Evolutionary conservation across 169 alveolate species (phyloP), one percentile per base, ranked within the genome.

Genomic region (Plasmodium adleri): DNA sequence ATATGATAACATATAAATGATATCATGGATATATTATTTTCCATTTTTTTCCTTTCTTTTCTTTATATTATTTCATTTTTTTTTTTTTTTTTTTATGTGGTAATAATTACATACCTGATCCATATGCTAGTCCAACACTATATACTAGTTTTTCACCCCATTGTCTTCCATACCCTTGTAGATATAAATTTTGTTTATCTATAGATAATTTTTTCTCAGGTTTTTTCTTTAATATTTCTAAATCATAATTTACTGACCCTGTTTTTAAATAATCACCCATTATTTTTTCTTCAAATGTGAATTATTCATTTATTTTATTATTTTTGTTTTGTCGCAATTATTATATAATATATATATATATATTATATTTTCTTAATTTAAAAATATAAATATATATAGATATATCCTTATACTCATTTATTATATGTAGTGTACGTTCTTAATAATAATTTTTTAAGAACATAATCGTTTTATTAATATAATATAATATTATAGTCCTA

Each of bases 101-200:
- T 26, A 72, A 28, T 43, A 10, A 26, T 28, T 17, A 43, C 93
- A 12, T 91, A 95, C 97, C 97, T 70, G 97, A 91, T 17, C 97
- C 97, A 76, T 95, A 95, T 32, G 97, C 96, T 63, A 95, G 72
- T 10, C 97, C 97, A n/a, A 94, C 97, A 56, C 96, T 93, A 74
- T 95, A 95, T 15, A 97, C 95, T 39, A 95, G 80, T 72, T 95
- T 95, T 78, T 94, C 97, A 7, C 97, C 97, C 97, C 97, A 95
- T 74, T 94, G 97, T 49, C 97, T 93, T 32, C 96, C 97, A 85
- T 95, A 95, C 15, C 96, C 95, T 72, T 88, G 91, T 54, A 88
- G 94, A 63, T 66, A 95, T 72, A 92, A 90, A 95, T 74, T 93
- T 88, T 89, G 94, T 86, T 60, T 93, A 49, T 91, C 80, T 49